phyloP scores from a whole-genome alignment of 2,329 filamentous ascomycete species.

The Sclerotinia nivalis region DNA sequence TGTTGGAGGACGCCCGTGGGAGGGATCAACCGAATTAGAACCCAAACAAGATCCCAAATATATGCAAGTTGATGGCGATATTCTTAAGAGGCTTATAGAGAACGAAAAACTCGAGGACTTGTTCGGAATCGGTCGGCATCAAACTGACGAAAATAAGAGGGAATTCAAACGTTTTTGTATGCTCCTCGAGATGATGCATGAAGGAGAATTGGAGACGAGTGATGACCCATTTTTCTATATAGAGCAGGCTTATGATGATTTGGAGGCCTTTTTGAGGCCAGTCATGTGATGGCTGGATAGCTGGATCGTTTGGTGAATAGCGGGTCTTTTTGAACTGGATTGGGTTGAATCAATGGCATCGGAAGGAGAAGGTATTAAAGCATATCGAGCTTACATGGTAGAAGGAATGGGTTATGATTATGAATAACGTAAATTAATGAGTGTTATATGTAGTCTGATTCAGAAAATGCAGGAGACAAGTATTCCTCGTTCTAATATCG shows the following conservation, averaged over 20 bases:
- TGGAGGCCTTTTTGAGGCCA: constrained; percentile 55
- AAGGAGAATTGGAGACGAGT: constrained; percentile 42
- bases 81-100: constrained; percentile 57
- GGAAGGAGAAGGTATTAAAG: background rate
- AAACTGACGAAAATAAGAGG: constrained; percentile 17
- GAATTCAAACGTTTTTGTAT: constrained; percentile 46
- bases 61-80: constrained; percentile 69
- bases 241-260: constrained; percentile 53
- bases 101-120: constrained; percentile 49
- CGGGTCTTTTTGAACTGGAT: background rate
- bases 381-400: background rate
- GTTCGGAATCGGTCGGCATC: constrained; percentile 34
- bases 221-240: constrained; percentile 45
- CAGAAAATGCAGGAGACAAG: background rate
- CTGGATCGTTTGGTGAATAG: no score
- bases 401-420: background rate
- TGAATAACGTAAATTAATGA: background rate
- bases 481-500: background rate
- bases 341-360: background rate
- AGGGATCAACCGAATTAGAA: constrained; percentile 40
- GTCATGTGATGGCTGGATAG: constrained; percentile 45
- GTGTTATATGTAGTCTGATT: background rate
- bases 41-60: constrained; percentile 46
- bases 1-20: constrained; percentile 53
- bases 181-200: constrained; percentile 53